Evolutionary conservation across 2,329 filamentous ascomycete genomes (phyloP).

Genomic region (Phialemonium atrogriseum): DNA sequence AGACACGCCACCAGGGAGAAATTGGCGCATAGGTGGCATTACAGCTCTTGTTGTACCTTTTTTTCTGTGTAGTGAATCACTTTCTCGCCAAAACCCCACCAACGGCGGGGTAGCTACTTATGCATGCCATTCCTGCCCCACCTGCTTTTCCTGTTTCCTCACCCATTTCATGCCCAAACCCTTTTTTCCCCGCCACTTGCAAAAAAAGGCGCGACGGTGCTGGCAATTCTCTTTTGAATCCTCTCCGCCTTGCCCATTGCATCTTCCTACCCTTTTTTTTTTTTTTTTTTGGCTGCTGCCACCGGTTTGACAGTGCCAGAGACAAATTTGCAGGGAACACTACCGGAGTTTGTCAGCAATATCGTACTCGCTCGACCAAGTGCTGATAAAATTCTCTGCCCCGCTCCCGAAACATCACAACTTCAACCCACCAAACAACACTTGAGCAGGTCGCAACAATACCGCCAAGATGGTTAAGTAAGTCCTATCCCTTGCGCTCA

Average conservation of each 20-base stretch:
- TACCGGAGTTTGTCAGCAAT: conserved; percentile 1
- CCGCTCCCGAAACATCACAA: conserved; percentile 1
- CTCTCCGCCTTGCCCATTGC: not conserved
- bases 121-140: too few relatives aligned
- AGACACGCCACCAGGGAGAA: too few relatives aligned
- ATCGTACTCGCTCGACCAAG: not conserved
- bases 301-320: not conserved
- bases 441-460: conserved; percentile 33
- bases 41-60: too few relatives aligned
- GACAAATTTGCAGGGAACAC: not conserved
- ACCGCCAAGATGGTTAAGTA: conserved; percentile 99
- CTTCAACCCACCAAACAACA: conserved; percentile 12
- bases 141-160: too few relatives aligned
- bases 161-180: too few relatives aligned
- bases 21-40: too few relatives aligned
- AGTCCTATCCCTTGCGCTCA: conserved; percentile 36
- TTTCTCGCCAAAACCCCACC: too few relatives aligned
- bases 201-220: conserved; percentile 1
- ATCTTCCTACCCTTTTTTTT: not conserved
- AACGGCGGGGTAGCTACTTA: too few relatives aligned
- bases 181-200: too few relatives aligned
- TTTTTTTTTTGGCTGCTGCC: not conserved
- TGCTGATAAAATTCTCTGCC: conserved; percentile 2
- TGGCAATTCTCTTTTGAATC: not conserved
- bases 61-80: too few relatives aligned